Conservation (phyloP, 164 flowering plant genomes). For the Brasenia schreberi region DNA sequence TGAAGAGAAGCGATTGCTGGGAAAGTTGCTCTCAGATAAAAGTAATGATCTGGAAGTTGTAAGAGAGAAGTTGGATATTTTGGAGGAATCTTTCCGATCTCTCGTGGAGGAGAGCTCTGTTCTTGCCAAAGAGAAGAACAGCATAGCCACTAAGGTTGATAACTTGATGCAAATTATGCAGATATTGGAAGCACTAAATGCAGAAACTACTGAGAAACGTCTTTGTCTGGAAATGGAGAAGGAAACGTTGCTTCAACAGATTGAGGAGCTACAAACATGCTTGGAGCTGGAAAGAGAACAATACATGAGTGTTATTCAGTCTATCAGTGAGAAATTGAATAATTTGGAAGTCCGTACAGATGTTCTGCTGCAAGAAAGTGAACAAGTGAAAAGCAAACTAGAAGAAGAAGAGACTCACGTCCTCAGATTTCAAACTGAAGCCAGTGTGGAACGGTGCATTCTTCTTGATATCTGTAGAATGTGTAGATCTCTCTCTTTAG, state of each 20-base stretch:
- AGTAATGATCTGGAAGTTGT: constrained; percentile 35
- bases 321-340: constrained; percentile 34
- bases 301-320: constrained; percentile 20
- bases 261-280: not conserved
- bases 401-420: constrained; percentile 62
- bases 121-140: not conserved
- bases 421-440: constrained; percentile 60
- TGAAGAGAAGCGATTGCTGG: constrained; percentile 29
- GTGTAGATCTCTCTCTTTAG: constrained; percentile 32
- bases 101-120: not conserved
- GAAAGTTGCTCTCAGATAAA: constrained; percentile 38
- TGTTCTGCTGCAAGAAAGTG: constrained; percentile 44
- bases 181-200: too few relatives aligned
- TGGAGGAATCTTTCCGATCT: constrained; percentile 5
- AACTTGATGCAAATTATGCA: too few relatives aligned
- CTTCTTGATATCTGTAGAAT: constrained; percentile 57
- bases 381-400: constrained; percentile 33
- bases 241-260: constrained; percentile 28
- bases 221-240: constrained; percentile 36
- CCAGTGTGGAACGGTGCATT: constrained; percentile 53
- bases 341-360: constrained; percentile 37
- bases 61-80: constrained; percentile 27
- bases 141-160: too few relatives aligned
- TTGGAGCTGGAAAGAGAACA: constrained; percentile 27
- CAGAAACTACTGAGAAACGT: not conserved